Evolutionary conservation across 2,329 filamentous ascomycete species (phyloP).

Genomic region (Aspergillus thermomutatus): DNA sequence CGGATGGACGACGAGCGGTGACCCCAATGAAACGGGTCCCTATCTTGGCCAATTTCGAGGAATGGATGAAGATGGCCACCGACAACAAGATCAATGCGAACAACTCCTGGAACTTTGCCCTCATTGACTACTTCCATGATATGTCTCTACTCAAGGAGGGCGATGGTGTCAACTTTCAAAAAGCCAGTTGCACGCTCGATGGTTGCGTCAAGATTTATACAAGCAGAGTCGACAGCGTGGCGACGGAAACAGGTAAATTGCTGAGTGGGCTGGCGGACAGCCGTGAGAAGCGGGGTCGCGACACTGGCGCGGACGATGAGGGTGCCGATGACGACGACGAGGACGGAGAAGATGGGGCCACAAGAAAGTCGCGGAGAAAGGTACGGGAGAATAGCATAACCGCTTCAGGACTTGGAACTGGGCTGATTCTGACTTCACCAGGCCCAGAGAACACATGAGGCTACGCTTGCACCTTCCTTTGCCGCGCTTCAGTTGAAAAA

Average conservation of each 20-base stretch:
- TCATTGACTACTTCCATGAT: conserved; percentile 99
- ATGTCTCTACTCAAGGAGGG: conserved; percentile 97
- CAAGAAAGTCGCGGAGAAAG: conserved; percentile 65
- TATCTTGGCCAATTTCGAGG: conserved; percentile 95
- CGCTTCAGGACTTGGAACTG: not conserved
- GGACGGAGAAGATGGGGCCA: conserved; percentile 52
- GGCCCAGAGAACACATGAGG: conserved; percentile 77
- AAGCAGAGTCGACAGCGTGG: conserved; percentile 94
- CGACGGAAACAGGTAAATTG: conserved; percentile 93
- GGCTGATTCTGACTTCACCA: conserved; percentile 29
- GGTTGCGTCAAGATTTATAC: conserved; percentile 99
- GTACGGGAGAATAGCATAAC: conserved; percentile 40
- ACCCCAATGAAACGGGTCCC: conserved; percentile 96
- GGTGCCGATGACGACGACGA: conserved; percentile 57
- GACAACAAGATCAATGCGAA: conserved; percentile 98
- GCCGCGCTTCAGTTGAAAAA: conserved; percentile 89
- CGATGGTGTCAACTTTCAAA: conserved; percentile 97
- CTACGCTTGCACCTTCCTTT: conserved; percentile 88
- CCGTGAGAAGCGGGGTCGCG: conserved; percentile 65
- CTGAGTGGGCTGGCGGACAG: conserved; percentile 84
- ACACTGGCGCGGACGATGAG: conserved; percentile 58
- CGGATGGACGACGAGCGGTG: conserved; percentile 66
- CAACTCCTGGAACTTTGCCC: conserved; percentile 99
- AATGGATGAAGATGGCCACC: conserved; percentile 99
- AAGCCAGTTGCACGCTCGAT: conserved; percentile 94